A percentile compares a stretch with the other conserved stretches of the same genome.
These are phyloP conservation scores for Houttuynia cordata DNA, from an alignment of 164 flowering plant genomes.

Conservation along the genomic window DNA sequence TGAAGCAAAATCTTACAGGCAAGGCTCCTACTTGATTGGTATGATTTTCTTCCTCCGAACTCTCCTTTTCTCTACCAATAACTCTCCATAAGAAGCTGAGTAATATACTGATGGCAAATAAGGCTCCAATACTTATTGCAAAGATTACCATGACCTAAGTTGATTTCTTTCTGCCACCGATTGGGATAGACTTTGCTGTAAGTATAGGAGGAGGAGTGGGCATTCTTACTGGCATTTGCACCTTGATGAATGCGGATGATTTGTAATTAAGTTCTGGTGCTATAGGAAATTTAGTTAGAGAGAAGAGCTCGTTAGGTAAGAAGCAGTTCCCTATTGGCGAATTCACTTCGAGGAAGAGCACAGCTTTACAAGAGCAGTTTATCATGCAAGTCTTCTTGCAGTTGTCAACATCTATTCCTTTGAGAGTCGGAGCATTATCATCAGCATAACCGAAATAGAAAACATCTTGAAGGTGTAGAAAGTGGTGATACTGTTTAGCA, in stretches of 20 bases:
- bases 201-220: neutral
- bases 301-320: slow-evolving; percentile 10
- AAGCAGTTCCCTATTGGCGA: slow-evolving; percentile 5
- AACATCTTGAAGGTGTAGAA: slow-evolving; percentile 7
- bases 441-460: slow-evolving; percentile 9
- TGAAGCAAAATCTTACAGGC: slow-evolving; percentile 1
- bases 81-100: neutral
- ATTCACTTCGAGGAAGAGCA: neutral
- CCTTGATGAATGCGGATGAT: slow-evolving; percentile 13
- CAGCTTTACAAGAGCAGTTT: slow-evolving; percentile 13
- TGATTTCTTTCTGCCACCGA: neutral
- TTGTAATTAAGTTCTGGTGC: neutral
- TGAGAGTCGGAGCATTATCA: neutral
- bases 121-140: slow-evolving; percentile 5
- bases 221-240: slow-evolving; percentile 8
- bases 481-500: slow-evolving; percentile 7
- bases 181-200: neutral
- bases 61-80: neutral
- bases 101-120: neutral
- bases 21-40: slow-evolving; percentile 9
- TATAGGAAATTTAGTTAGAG: slow-evolving; percentile 1
- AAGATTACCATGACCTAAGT: neutral
- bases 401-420: neutral
- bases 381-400: slow-evolving; percentile 19
- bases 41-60: slow-evolving; percentile 6